Percentiles rank a stretch among this genome's conserved stretches.
Evolutionary conservation across 2,329 filamentous ascomycete genomes (phyloP).

Genomic region (Rhexocercosporidium sp.): DNA sequence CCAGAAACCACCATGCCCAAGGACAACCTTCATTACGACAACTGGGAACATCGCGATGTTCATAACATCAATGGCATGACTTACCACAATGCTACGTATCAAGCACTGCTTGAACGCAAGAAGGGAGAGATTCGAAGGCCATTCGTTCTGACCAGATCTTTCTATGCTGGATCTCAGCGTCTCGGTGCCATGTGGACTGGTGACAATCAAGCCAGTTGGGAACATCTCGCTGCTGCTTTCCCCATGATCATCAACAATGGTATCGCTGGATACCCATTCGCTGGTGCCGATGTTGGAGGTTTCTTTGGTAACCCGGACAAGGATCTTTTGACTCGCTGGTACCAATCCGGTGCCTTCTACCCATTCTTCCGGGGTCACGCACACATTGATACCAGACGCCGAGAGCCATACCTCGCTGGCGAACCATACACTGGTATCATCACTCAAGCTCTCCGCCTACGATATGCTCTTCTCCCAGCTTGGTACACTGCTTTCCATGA

Average conservation of each 20-base stretch:
- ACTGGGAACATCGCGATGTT: conserved; percentile 96
- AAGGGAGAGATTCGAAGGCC: conserved; percentile 85
- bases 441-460: conserved; percentile 82
- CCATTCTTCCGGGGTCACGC: conserved; percentile 98
- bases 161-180: conserved; percentile 89
- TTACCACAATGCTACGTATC: conserved; percentile 91
- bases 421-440: conserved; percentile 88
- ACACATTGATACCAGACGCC: conserved; percentile 92
- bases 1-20: conserved; percentile 99
- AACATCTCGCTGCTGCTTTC: conserved; percentile 84
- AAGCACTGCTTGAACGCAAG: conserved; percentile 83
- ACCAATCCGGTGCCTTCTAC: conserved; percentile 95
- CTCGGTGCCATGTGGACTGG: conserved; percentile 98
- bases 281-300: conserved; percentile 93
- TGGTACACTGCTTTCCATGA: conserved; percentile 99
- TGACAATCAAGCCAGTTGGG: conserved; percentile 94
- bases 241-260: conserved; percentile 95
- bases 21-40: conserved; percentile 88
- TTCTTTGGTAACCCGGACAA: conserved; percentile 98
- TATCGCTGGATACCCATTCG: conserved; percentile 91
- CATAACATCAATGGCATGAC: conserved; percentile 97
- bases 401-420: conserved; percentile 88
- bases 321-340: conserved; percentile 92
- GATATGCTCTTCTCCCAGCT: conserved; percentile 86
- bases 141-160: conserved; percentile 91